Percentiles rank a stretch among this genome's conserved stretches.
Evolutionary conservation across 768 basidiomycete genomes (phyloP).

Genomic region (Rubroboletus satanas): DNA sequence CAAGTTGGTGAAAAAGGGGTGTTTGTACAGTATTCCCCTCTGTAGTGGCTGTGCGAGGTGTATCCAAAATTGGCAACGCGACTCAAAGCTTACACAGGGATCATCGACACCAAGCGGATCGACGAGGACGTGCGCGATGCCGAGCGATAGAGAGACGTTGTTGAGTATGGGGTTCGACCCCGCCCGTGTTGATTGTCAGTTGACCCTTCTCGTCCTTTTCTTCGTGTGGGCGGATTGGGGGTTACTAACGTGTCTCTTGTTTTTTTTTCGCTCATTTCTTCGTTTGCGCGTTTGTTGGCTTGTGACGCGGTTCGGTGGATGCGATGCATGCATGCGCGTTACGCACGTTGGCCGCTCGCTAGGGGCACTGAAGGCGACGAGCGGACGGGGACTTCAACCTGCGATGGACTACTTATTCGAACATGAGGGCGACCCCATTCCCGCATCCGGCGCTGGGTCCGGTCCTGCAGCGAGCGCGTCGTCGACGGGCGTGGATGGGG

Average conservation of each 20-base stretch:
- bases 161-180: constrained; percentile 85
- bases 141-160: constrained; percentile 68
- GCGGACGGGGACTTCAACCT: constrained; percentile 79
- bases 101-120: background rate
- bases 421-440: constrained; percentile 72
- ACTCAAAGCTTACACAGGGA: background rate
- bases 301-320: background rate
- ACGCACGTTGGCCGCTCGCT: background rate
- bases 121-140: constrained; percentile 26
- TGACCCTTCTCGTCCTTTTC: background rate
- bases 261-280: background rate
- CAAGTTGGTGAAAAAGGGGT: background rate
- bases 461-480: background rate
- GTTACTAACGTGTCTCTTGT: background rate
- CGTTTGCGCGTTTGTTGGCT: background rate
- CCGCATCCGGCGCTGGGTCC: constrained; percentile 46
- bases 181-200: constrained; percentile 80
- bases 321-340: background rate
- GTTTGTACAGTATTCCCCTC: no score
- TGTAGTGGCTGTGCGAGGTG: background rate
- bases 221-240: background rate
- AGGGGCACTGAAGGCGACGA: constrained; percentile 91
- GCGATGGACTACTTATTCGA: constrained; percentile 88
- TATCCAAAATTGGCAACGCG: background rate
- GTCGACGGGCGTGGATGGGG: constrained; percentile 34